Evolutionary conservation across 108 stramenopile species (phyloP).

Genomic region (Discostella pseudostelligera): DNA sequence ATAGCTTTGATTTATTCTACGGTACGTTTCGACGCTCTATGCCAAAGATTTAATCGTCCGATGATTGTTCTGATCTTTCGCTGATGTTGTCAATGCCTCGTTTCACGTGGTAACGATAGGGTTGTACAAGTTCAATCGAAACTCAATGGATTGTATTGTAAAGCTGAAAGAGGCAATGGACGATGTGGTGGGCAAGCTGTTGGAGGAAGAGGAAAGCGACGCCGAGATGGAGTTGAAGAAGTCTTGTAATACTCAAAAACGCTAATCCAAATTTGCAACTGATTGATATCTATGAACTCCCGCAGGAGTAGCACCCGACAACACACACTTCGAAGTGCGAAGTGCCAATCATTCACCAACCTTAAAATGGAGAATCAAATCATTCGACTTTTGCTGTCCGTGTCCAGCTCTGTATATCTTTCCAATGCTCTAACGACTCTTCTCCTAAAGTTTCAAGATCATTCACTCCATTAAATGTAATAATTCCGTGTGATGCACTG

Average conservation of each 20-base stretch:
- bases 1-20: conserved; percentile 97
- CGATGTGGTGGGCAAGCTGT: conserved; percentile 49
- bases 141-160: conserved; percentile 42
- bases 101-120: conserved; percentile 61
- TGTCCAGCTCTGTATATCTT: conserved; percentile 22
- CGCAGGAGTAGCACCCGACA: not conserved
- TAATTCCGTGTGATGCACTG: conserved; percentile 49
- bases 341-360: not conserved
- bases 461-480: conserved; percentile 53
- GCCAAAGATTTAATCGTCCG: conserved; percentile 37
- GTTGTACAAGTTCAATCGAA: conserved; percentile 93
- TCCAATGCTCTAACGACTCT: conserved; percentile 48
- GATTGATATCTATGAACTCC: not conserved
- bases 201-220: conserved; percentile 40
- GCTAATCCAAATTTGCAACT: not conserved
- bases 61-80: too few species aligned
- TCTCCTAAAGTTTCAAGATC: conserved; percentile 50
- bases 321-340: not conserved
- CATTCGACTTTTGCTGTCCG: not conserved
- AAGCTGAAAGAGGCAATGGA: conserved; percentile 55
- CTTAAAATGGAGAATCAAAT: not conserved
- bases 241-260: conserved; percentile 6
- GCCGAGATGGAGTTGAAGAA: conserved; percentile 3
- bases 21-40: conserved; percentile 94
- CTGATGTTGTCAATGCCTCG: conserved; percentile 44